phyloP scores from a whole-genome alignment of 495 filamentous ascomycete species.

The Collariella sp. region DNA sequence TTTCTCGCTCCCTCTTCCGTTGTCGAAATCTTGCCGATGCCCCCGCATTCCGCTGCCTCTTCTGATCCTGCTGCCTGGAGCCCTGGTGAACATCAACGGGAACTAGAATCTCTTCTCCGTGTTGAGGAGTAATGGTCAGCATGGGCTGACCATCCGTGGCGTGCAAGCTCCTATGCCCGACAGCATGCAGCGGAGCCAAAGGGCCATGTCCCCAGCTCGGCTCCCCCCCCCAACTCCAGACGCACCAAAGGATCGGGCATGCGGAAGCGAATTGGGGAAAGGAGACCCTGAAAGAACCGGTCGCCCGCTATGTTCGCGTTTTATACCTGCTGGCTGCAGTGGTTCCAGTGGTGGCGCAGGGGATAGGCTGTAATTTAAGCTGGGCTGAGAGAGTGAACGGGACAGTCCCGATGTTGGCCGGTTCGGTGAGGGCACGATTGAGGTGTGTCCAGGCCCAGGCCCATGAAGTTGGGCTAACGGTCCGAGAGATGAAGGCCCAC shows the following conservation, averaged over 20 bases:
- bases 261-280: constrained; percentile 16
- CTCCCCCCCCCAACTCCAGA: constrained; percentile 24
- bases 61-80: constrained; percentile 81
- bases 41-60: constrained; percentile 85
- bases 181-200: constrained; percentile 14
- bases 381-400: constrained; percentile 36
- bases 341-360: constrained; percentile 22
- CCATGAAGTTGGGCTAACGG: constrained; percentile 22
- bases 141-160: constrained; percentile 37
- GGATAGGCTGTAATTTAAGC: constrained; percentile 22
- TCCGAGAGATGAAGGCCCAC: constrained; percentile 31
- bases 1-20: constrained; percentile 82
- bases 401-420: constrained; percentile 26
- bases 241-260: constrained; percentile 15
- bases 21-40: constrained; percentile 85
- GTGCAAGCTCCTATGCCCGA: constrained; percentile 19
- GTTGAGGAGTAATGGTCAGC: constrained; percentile 31
- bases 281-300: constrained; percentile 21
- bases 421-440: constrained; percentile 26
- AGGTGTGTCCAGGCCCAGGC: constrained; percentile 18
- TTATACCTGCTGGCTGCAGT: constrained; percentile 10
- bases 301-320: constrained; percentile 19
- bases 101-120: constrained; percentile 47
- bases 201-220: constrained; percentile 25
- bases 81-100: constrained; percentile 70